A percentile compares a stretch with the other conserved stretches of the same genome.
These are phyloP conservation scores for Herpetomonas muscarum DNA, from an alignment of 208 protist genomes.

Conservation along the genomic window DNA sequence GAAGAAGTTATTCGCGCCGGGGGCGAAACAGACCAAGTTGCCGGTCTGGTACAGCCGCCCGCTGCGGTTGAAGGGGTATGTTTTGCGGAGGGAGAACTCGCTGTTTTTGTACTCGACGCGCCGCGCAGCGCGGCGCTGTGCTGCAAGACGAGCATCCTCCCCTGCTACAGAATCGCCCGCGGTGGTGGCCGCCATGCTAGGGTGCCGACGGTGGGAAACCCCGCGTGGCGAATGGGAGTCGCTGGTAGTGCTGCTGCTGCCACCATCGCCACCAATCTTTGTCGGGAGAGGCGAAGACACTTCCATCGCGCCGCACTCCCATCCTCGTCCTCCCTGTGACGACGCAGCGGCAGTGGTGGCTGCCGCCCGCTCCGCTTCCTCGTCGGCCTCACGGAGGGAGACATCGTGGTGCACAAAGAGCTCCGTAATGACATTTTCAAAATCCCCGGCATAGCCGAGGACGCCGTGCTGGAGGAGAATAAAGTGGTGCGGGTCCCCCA, in stretches of 20 bases:
- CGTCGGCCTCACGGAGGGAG: constrained; percentile 16
- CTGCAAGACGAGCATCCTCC: not conserved
- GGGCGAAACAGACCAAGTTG: constrained; percentile 44
- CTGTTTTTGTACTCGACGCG: not conserved
- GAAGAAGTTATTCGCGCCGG: constrained; percentile 41
- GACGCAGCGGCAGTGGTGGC: not conserved
- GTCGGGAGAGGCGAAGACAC: no score
- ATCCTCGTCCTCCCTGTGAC: no score
- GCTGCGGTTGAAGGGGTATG: constrained; percentile 3
- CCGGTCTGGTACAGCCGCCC: constrained; percentile 36
- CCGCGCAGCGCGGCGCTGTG: not conserved
- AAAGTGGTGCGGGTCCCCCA: constrained; percentile 40
- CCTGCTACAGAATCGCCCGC: no score
- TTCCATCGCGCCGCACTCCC: no score
- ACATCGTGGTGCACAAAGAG: constrained; percentile 28
- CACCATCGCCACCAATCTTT: no score
- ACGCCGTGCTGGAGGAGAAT: constrained; percentile 69
- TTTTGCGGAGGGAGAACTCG: not conserved
- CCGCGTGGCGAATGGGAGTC: no score
- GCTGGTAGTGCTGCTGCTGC: no score
- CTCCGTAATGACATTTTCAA: constrained; percentile 34
- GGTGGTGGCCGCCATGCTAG: no score
- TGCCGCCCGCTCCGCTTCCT: constrained; percentile 3
- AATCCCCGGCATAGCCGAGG: constrained; percentile 36
- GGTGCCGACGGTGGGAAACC: no score